phyloP scores from a whole-genome alignment of 1,139 yeast species.

The Eremothecium sinecaudum region DNA sequence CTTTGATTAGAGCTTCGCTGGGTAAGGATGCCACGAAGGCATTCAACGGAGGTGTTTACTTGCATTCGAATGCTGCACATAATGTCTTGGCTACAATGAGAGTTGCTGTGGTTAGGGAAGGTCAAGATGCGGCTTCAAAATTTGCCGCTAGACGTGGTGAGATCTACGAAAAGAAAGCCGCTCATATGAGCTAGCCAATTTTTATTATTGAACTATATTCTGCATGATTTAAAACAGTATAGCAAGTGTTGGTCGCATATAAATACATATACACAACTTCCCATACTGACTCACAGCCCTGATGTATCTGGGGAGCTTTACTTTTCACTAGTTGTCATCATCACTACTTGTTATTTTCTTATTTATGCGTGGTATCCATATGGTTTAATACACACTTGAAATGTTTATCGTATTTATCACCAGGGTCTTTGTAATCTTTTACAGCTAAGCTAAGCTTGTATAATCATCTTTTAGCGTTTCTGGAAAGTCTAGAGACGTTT shows the following conservation, averaged over 20 bases:
- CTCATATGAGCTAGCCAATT: neutral
- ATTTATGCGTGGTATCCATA: too few species aligned
- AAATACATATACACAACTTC: too few species aligned
- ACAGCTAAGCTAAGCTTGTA: too few species aligned
- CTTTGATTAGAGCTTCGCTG: slow-evolving; percentile 71
- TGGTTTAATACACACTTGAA: slow-evolving; percentile 1
- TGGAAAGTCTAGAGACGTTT: neutral
- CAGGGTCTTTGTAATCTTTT: neutral
- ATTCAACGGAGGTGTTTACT: slow-evolving; percentile 95
- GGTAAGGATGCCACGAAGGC: slow-evolving; percentile 98
- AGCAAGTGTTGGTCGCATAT: too few species aligned
- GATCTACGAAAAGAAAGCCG: slow-evolving; percentile 16
- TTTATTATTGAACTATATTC: too few species aligned
- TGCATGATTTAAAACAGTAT: too few species aligned
- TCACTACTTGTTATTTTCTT: too few species aligned
- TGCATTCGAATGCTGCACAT: slow-evolving; percentile 96
- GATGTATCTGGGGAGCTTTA: too few species aligned
- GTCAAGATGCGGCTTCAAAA: slow-evolving; percentile 35
- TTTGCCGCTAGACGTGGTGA: slow-evolving; percentile 32
- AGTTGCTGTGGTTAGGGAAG: slow-evolving; percentile 78
- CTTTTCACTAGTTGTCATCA: too few species aligned
- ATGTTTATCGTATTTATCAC: neutral
- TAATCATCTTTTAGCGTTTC: neutral
- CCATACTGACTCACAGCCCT: too few species aligned
- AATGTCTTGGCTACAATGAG: slow-evolving; percentile 92